Conservation (phyloP, 306 rosid species). For the Cucumis hystrix region DNA sequence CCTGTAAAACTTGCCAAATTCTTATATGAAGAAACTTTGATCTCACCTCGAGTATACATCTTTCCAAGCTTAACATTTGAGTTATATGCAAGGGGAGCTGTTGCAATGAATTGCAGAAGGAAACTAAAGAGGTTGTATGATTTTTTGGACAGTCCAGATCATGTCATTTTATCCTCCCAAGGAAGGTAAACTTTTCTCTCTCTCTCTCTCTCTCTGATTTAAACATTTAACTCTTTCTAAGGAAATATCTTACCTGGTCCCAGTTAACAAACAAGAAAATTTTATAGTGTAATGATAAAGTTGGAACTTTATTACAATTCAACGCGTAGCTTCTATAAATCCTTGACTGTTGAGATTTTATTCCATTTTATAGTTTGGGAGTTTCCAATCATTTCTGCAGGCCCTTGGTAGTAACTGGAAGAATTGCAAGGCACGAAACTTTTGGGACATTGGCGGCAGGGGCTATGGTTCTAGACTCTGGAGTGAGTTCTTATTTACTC, state of each 20-base stretch:
- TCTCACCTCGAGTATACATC: constrained; percentile 35
- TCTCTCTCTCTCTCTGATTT: neutral
- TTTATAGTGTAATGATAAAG: neutral
- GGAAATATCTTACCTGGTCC: neutral
- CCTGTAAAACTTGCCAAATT: constrained; percentile 35
- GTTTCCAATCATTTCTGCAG: constrained; percentile 30
- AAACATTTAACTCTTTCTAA: neutral
- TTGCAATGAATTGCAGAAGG: constrained; percentile 28
- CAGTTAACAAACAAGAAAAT: neutral
- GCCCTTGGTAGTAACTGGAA: constrained; percentile 62
- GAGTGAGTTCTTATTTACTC: constrained; percentile 27
- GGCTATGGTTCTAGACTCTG: constrained; percentile 19
- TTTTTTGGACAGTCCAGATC: constrained; percentile 43
- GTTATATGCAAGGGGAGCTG: constrained; percentile 30
- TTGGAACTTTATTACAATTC: neutral
- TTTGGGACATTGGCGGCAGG: constrained; percentile 29
- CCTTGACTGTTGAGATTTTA: neutral
- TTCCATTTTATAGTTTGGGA: neutral
- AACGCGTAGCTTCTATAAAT: neutral
- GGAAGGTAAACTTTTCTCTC: constrained; percentile 42
- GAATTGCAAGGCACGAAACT: constrained; percentile 14
- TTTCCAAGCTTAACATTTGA: constrained; percentile 33
- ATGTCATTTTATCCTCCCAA: constrained; percentile 37
- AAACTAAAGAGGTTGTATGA: constrained; percentile 23
- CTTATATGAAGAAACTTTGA: constrained; percentile 24